A percentile compares a stretch with the other conserved stretches of the same genome.
These are phyloP conservation scores for Phytophthora constricta DNA, from an alignment of 352 stramenopile genomes.

Conservation along the genomic window DNA sequence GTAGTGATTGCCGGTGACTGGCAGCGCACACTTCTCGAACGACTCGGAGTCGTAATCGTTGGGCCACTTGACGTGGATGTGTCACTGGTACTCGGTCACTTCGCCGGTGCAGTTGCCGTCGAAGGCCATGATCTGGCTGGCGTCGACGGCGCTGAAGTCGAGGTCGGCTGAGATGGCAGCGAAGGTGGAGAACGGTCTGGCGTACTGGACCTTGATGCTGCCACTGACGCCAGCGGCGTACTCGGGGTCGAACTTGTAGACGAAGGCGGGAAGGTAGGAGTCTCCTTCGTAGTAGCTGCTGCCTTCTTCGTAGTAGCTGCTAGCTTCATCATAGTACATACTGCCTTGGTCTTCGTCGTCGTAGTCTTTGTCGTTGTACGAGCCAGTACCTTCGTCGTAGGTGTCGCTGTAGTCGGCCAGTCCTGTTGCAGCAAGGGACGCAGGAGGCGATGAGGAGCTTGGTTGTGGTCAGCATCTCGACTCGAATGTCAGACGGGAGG, in stretches of 20 bases:
- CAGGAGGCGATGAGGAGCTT: conserved; percentile 15
- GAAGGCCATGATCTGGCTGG: conserved; percentile 34
- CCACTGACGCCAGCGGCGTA: conserved; percentile 48
- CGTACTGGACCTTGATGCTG: conserved; percentile 52
- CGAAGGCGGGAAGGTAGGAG: conserved; percentile 29
- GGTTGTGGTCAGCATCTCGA: too few relatives aligned
- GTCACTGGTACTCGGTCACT: conserved; percentile 55
- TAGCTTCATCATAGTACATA: conserved; percentile 4
- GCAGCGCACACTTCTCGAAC: conserved; percentile 48
- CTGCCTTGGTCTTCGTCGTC: conserved; percentile 4
- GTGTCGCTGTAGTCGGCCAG: conserved; percentile 24
- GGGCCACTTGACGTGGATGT: conserved; percentile 64
- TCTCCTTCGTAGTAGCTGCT: too few relatives aligned
- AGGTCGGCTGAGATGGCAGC: conserved; percentile 46
- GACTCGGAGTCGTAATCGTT: conserved; percentile 38
- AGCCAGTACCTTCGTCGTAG: conserved; percentile 3
- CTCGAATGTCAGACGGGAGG: background rate
- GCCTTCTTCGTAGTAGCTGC: conserved; percentile 13
- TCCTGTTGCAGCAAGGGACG: conserved; percentile 9
- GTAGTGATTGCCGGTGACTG: conserved; percentile 60
- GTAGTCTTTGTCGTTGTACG: conserved; percentile 5
- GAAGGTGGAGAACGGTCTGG: conserved; percentile 35
- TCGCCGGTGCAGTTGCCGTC: conserved; percentile 51
- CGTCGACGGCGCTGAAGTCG: conserved; percentile 55
- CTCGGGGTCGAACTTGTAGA: conserved; percentile 54